Base-by-base conservation (phyloP, 306 rosid species). In the Cyclanthera cordifolia region DNA sequence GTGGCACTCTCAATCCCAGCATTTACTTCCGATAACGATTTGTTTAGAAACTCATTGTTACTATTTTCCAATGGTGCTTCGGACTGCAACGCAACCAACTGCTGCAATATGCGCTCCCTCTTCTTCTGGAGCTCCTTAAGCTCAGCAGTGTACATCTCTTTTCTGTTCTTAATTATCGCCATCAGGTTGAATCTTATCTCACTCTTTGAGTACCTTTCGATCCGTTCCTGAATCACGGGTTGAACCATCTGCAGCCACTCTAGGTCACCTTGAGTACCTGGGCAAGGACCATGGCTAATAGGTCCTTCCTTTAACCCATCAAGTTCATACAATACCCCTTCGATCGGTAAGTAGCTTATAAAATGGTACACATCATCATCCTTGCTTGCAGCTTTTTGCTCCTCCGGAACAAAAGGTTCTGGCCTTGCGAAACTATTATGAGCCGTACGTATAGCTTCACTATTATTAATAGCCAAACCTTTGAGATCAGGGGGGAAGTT, bases 281-380 rank as follows among this genome's bases (percentile, higher is more conserved):
- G 80, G 77, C 97, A 94, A 75, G 75, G 99, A 39, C 99, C 97
- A 56, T 90, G 99, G 86, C 90, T 88, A 65, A 94, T 85, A 49
- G 99, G 99, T 71, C 99, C 99, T 64, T 88, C 99, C 86, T 94
- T 94, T 67, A 94, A 77, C 59, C 99, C 99, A 72, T 94, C 99
- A 54, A 94, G 99, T 82, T 94, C 99, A 74, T 94, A 94, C 30
- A 94, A 80, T 27, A 88, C 84, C 27, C 99, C 99, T 47, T 90
- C 97, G 69, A 90, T 88, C 6, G 99, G 96, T 70, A 94, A 69
- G 75, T 94, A 94, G 81, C 99, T 94, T 78, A 94, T 90, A 81
- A 94, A 94, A 75, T 94, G 99, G 77, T 88, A 94, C 71, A 94
- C 88, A 41, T 94, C 95, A 19, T 94, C 99, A 59, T 94, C 99